Percentiles rank a stretch among this genome's conserved stretches.
These are phyloP conservation scores for Mycena rebaudengoi DNA, from an alignment of 768 basidiomycete species.

Conservation along the genomic window DNA sequence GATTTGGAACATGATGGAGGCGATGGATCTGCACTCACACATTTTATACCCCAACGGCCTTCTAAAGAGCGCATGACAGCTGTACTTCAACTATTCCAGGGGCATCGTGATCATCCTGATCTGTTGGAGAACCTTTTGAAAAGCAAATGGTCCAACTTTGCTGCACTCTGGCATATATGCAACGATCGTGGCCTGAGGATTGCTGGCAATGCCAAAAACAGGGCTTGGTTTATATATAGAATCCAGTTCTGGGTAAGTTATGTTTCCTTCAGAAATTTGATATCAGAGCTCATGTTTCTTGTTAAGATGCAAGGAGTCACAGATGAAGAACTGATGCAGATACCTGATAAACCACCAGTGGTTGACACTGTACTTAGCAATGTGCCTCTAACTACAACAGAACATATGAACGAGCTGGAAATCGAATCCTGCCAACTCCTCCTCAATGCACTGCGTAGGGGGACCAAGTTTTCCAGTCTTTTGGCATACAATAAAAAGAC, in stretches of 20 bases:
- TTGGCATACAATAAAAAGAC: no score
- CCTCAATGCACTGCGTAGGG: no score
- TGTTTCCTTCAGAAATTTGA: no score
- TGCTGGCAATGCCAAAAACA: neutral
- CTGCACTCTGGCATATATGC: constrained; percentile 11
- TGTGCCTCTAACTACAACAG: no score
- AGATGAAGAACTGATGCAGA: no score
- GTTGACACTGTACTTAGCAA: no score
- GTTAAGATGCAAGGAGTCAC: no score
- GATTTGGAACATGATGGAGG: constrained; percentile 23
- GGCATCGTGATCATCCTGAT: neutral
- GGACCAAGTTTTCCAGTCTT: no score
- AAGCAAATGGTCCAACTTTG: neutral
- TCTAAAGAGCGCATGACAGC: neutral
- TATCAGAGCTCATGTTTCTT: no score
- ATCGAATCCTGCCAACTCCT: no score
- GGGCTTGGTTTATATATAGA: constrained; percentile 4
- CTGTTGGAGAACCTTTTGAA: neutral
- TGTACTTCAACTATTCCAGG: neutral
- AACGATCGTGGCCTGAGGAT: neutral
- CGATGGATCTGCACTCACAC: constrained; percentile 15
- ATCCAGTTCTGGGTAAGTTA: constrained; percentile 7
- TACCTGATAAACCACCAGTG: no score
- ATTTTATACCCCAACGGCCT: neutral
- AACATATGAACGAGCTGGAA: no score